These are phyloP conservation scores for Suhomyces wounanorum DNA, from an alignment of 1,139 yeast species.

Conservation along the genomic window DNA sequence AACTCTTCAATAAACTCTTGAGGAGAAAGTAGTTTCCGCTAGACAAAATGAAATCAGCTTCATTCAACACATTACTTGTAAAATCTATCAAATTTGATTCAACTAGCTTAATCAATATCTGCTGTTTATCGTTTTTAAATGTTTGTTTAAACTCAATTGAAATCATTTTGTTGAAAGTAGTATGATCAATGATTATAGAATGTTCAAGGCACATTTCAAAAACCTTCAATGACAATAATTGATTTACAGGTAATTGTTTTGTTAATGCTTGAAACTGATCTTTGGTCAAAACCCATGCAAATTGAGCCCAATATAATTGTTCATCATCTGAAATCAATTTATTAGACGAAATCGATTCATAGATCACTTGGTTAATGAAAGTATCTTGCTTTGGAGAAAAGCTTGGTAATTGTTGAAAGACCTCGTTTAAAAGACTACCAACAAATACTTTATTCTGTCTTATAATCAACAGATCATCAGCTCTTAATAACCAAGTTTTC, in stretches of 20 bases:
- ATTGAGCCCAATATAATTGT: constrained; percentile 20
- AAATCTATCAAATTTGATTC: constrained; percentile 27
- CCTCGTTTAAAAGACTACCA: constrained; percentile 38
- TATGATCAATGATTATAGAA: constrained; percentile 7
- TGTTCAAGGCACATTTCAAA: constrained; percentile 12
- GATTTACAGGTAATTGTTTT: neutral
- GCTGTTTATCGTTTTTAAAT: constrained; percentile 4
- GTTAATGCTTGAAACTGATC: constrained; percentile 17
- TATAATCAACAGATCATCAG: constrained; percentile 1
- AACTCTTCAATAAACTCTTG: constrained; percentile 21
- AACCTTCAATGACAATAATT: constrained; percentile 9
- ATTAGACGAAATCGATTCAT: constrained; percentile 2
- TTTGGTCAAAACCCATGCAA: constrained; percentile 28
- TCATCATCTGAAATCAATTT: neutral
- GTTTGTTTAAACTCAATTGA: constrained; percentile 3
- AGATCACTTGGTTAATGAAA: constrained; percentile 15
- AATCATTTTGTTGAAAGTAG: constrained; percentile 9
- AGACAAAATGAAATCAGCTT: constrained; percentile 19
- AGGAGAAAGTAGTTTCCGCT: constrained; percentile 25
- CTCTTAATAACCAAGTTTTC: constrained; percentile 14
- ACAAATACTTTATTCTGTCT: constrained; percentile 25
- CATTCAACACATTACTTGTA: constrained; percentile 20
- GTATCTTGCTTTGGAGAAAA: neutral
- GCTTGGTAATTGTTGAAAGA: constrained; percentile 34
- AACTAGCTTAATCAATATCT: constrained; percentile 16